Percentiles rank a stretch among this genome's conserved stretches.
Evolutionary conservation across 805 yeast genomes (phyloP).

Genomic region (Yarrowia deformans): DNA sequence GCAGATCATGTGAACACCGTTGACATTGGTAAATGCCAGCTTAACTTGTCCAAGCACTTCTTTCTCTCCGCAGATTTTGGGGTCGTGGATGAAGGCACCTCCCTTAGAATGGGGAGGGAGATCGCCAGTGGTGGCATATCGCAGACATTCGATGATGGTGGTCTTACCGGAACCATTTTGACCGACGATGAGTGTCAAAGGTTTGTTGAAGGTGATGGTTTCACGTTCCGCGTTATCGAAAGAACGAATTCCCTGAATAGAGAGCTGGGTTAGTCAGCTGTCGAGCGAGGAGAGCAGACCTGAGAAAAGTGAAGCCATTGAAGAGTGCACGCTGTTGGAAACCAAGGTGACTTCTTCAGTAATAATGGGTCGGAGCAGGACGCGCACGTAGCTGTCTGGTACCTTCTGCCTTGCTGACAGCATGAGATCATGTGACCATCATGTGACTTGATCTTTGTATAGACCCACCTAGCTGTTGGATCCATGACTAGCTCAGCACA

Average conservation of each 20-base stretch:
- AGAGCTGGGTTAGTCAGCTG: conserved; percentile 54
- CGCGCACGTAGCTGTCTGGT: too few relatives aligned
- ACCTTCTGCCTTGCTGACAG: too few relatives aligned
- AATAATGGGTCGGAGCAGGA: too few relatives aligned
- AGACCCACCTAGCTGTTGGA: too few relatives aligned
- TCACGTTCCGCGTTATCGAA: conserved; percentile 86
- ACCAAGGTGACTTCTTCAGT: too few relatives aligned
- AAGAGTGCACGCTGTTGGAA: too few relatives aligned
- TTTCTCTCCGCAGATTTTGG: conserved; percentile 68
- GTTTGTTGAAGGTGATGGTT: conserved; percentile 86
- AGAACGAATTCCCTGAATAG: conserved; percentile 88
- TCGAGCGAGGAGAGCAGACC: too few relatives aligned
- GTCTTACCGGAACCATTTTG: conserved; percentile 97
- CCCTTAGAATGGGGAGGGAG: conserved; percentile 95
- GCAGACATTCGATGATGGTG: conserved; percentile 90
- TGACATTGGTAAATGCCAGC: conserved; percentile 77
- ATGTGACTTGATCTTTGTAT: too few relatives aligned
- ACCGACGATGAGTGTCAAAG: conserved; percentile 93
- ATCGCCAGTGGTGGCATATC: conserved; percentile 94
- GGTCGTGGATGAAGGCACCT: conserved; percentile 96
- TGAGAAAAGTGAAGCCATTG: too few relatives aligned
- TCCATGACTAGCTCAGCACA: too few relatives aligned
- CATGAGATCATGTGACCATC: not conserved
- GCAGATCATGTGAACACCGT: conserved; percentile 79
- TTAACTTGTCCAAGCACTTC: conserved; percentile 90